Evolutionary conservation across 140 eudicot species (phyloP), one percentile per base, ranked within the genome.

Genomic region (Flaveria floridana): DNA sequence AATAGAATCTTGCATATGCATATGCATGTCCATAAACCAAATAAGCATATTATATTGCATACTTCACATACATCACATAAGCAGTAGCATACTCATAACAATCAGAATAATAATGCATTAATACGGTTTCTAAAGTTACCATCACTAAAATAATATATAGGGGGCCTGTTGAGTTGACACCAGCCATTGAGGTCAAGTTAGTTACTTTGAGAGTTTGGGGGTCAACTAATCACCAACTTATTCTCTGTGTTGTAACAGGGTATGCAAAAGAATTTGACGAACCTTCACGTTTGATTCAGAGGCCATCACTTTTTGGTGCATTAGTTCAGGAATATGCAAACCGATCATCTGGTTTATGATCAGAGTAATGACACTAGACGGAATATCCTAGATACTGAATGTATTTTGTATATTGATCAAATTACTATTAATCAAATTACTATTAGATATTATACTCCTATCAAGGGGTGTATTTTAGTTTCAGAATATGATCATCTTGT

Each of bases 291-390:
- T 72, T 90, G 84, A 87, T 90, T 15, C 89, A 87, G 77, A 85
- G 77, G 77, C 94, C 86, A 18, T 85, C 96, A 9, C 86, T 90
- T 28, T 90, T 90, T 61, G 94, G 85, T 23, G 85, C 96, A 74
- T 59, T 90, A 75, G 96, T 90, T 61, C 89, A 90, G 63, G 94
- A 90, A 75, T 90, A 87, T 59, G 86, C 96, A 68, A 87, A 85
- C 75, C 76, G 94, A 30, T 87, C 96, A 65, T 48, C 91, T 25
- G 89, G 85, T 25, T 44, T 88, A 47, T 86, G 26, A 72, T 50
- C 18, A 30, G n/a, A 58, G 20, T 23, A 59, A 59, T 59, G 66
- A 25, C 28, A 42, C 23, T 23, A 47, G 53, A n/a, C 10, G 16
- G 0, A 23, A 23, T 23, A 23, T 53, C 59, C 59, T 53, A 53